phyloP scores from a whole-genome alignment of 2,329 filamentous ascomycete species.

The Akanthomyces dipterigenus region DNA sequence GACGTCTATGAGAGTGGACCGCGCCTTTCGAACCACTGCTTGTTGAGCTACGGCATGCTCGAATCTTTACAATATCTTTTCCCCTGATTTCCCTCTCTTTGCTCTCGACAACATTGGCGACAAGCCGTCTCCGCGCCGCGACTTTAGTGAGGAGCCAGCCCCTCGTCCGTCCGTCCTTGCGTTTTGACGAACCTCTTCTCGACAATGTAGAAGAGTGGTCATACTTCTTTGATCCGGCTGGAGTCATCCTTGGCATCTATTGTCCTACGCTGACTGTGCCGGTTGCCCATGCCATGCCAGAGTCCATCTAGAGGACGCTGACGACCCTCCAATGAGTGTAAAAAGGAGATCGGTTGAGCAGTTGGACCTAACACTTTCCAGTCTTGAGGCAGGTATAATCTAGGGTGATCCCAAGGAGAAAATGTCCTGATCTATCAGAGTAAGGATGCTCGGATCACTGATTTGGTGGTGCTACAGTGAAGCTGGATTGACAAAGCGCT shows the following conservation, averaged over 20 bases:
- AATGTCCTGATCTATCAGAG: constrained; percentile 24
- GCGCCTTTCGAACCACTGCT: constrained; percentile 17
- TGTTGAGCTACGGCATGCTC: constrained; percentile 14
- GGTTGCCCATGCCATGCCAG: not conserved
- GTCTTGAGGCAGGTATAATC: constrained; percentile 17
- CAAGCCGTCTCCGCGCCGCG: not conserved
- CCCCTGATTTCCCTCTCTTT: constrained; percentile 16
- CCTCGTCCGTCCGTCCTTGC: constrained; percentile 12
- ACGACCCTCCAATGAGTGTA: constrained; percentile 11
- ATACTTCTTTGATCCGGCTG: constrained; percentile 16
- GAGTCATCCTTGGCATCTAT: constrained; percentile 16
- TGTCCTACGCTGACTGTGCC: constrained; percentile 12
- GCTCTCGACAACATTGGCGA: constrained; percentile 14
- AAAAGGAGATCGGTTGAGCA: constrained; percentile 16
- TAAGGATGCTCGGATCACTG: constrained; percentile 23
- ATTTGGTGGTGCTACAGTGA: constrained; percentile 24
- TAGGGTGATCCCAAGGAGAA: not conserved
- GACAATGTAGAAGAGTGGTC: constrained; percentile 19
- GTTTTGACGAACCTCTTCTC: constrained; percentile 16
- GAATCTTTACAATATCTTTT: constrained; percentile 17
- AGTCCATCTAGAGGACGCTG: not conserved
- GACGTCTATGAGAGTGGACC: constrained; percentile 18
- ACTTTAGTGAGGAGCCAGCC: not conserved
- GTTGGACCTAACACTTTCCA: constrained; percentile 9
- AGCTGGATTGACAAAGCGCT: constrained; percentile 19